These are phyloP conservation scores for Neurospora sp. DNA, from an alignment of 495 filamentous ascomycete species.

Conservation along the genomic window DNA sequence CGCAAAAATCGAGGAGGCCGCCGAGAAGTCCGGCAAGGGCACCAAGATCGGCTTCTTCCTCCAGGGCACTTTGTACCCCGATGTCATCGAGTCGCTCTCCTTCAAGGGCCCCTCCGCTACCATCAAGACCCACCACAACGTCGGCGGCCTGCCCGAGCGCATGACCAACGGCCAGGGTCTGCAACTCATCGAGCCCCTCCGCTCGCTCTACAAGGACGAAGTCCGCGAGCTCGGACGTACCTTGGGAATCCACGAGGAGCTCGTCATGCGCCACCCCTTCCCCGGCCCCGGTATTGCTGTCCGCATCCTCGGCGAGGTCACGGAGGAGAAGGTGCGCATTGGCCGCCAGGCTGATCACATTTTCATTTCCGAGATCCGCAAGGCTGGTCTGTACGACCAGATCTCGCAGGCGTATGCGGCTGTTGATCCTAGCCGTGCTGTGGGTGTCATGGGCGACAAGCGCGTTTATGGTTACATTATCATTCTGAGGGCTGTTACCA, in stretches of 20 bases:
- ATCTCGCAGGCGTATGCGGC: constrained; percentile 60
- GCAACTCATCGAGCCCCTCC: constrained; percentile 56
- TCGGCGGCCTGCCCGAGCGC: constrained; percentile 53
- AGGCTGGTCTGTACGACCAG: constrained; percentile 73
- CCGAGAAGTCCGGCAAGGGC: constrained; percentile 45
- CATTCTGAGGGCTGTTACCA: constrained; percentile 60
- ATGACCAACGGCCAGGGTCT: constrained; percentile 26
- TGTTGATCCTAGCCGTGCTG: constrained; percentile 54
- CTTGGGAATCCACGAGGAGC: constrained; percentile 64
- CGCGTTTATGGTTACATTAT: constrained; percentile 44
- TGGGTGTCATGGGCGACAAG: constrained; percentile 53
- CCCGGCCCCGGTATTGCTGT: constrained; percentile 81
- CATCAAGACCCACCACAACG: constrained; percentile 79
- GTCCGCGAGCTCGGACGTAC: constrained; percentile 67
- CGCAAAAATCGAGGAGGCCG: constrained; percentile 59
- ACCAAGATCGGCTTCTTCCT: constrained; percentile 18
- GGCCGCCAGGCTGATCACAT: constrained; percentile 76
- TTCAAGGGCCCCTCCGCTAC: constrained; percentile 76
- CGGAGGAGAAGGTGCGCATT: constrained; percentile 65
- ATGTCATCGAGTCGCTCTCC: constrained; percentile 72
- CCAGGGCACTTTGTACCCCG: constrained; percentile 32
- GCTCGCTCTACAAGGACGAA: constrained; percentile 79
- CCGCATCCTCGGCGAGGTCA: constrained; percentile 83
- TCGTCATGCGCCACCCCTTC: constrained; percentile 81
- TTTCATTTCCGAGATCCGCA: constrained; percentile 79